Percentiles rank a stretch among this genome's conserved stretches.
Conservation (phyloP, 768 basidiomycete genomes). For the Termitomyces sp. region DNA sequence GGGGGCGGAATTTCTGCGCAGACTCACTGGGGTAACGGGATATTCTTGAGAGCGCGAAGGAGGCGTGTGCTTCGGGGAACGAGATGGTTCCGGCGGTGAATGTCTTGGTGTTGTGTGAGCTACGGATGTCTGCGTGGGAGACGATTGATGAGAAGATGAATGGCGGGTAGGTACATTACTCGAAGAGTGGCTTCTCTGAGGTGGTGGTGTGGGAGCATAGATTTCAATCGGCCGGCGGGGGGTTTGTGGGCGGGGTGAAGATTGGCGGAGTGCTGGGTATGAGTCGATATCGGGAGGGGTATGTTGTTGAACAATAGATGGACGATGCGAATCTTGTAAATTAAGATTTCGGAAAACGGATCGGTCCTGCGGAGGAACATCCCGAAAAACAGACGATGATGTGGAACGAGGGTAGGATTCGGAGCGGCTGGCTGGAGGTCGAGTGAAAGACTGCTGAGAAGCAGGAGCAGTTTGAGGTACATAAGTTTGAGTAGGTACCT, state of each 20-base stretch:
- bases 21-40: neutral
- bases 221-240: constrained; percentile 8
- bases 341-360: neutral
- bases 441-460: constrained; percentile 2
- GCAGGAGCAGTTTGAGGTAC: constrained; percentile 2
- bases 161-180: neutral
- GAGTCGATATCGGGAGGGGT: constrained; percentile 14
- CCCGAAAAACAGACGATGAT: neutral
- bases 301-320: constrained; percentile 17
- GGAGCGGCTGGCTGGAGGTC: neutral
- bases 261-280: constrained; percentile 9
- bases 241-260: constrained; percentile 3
- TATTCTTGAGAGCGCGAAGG: constrained; percentile 1
- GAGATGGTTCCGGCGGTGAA: neutral
- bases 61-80: constrained; percentile 2
- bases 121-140: constrained; percentile 2
- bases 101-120: neutral
- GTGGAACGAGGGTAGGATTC: constrained; percentile 7
- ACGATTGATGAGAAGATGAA: constrained; percentile 3
- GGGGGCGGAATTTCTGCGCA: constrained; percentile 1
- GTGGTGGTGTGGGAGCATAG: constrained; percentile 3
- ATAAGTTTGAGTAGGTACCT: neutral
- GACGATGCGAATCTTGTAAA: constrained; percentile 5
- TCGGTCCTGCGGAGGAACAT: neutral
- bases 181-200: neutral